These are phyloP conservation scores for Russula emetica DNA, from an alignment of 768 basidiomycete genomes.

Conservation along the genomic window DNA sequence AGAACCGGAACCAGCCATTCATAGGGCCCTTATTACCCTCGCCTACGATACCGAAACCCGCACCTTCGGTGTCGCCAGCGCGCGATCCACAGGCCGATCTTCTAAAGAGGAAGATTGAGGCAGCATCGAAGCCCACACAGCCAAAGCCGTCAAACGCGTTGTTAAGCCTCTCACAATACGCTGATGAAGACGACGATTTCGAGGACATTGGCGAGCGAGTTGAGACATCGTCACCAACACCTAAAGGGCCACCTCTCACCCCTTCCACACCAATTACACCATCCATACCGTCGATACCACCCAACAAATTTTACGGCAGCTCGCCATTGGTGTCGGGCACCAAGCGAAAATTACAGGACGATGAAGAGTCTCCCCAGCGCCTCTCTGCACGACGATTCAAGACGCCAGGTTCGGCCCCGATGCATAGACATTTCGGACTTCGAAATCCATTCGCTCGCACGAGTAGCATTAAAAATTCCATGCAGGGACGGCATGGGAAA, in stretches of 20 bases:
- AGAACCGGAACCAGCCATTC: constrained; percentile 50
- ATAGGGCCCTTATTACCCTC: constrained; percentile 68
- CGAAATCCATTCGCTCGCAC: constrained; percentile 38
- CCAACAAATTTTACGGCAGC: constrained; percentile 19
- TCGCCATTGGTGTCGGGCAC: constrained; percentile 29
- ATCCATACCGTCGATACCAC: constrained; percentile 16
- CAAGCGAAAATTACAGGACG: constrained; percentile 43
- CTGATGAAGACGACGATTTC: constrained; percentile 40
- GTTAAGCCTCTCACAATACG: constrained; percentile 40
- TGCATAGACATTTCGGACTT: constrained; percentile 8
- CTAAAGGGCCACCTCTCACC: constrained; percentile 2
- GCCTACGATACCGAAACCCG: constrained; percentile 32
- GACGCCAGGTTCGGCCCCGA: neutral
- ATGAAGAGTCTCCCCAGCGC: constrained; percentile 31
- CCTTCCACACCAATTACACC: neutral
- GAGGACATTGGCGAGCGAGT: constrained; percentile 35
- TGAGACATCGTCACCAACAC: constrained; percentile 6
- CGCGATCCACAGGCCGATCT: constrained; percentile 51
- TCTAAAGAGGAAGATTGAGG: constrained; percentile 53
- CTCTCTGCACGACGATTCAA: constrained; percentile 5
- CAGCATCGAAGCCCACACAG: constrained; percentile 30
- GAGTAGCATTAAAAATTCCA: constrained; percentile 36
- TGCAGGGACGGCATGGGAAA: constrained; percentile 35
- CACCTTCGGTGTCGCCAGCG: constrained; percentile 7
- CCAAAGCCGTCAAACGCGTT: constrained; percentile 36